Evolutionary conservation across 208 protist genomes (phyloP).

Genomic region (Acanthamoeba polyphaga): DNA sequence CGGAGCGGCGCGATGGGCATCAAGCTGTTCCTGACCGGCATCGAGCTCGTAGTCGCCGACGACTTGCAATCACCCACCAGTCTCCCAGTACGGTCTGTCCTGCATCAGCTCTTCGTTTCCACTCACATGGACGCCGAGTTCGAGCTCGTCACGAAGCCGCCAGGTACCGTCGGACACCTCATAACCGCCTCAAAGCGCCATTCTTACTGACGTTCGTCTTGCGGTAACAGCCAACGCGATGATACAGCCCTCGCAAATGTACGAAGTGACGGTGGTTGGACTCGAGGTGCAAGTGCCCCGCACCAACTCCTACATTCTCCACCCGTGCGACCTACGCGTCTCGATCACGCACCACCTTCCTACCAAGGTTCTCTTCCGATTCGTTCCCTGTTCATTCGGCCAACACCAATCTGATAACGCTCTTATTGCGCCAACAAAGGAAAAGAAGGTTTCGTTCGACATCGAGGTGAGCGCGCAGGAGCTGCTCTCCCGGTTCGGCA

Average conservation of each 20-base stretch:
- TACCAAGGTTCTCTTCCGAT: background rate
- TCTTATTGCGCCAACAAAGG: background rate
- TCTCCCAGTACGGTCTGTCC: background rate
- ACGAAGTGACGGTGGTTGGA: slow-evolving; percentile 38
- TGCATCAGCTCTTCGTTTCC: slow-evolving; percentile 50
- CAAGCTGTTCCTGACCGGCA: slow-evolving; percentile 53
- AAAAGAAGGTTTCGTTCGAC: slow-evolving; percentile 36
- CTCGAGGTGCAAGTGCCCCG: slow-evolving; percentile 18
- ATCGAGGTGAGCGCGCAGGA: slow-evolving; percentile 58
- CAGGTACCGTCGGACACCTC: background rate
- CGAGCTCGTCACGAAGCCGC: background rate
- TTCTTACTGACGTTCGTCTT: background rate
- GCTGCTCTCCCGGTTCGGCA: slow-evolving; percentile 29
- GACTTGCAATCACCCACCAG: background rate
- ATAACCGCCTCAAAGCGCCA: background rate
- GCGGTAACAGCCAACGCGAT: background rate
- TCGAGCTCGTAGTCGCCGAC: slow-evolving; percentile 34
- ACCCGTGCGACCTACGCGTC: slow-evolving; percentile 42
- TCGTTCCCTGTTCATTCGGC: no score
- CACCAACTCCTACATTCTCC: slow-evolving; percentile 70
- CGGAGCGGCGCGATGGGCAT: background rate
- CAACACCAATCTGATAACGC: background rate
- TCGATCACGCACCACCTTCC: background rate
- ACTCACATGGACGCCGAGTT: slow-evolving; percentile 53
- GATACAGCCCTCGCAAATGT: slow-evolving; percentile 30